Conservation (phyloP, 768 basidiomycete genomes). For the Boletus subcaerulescens region DNA sequence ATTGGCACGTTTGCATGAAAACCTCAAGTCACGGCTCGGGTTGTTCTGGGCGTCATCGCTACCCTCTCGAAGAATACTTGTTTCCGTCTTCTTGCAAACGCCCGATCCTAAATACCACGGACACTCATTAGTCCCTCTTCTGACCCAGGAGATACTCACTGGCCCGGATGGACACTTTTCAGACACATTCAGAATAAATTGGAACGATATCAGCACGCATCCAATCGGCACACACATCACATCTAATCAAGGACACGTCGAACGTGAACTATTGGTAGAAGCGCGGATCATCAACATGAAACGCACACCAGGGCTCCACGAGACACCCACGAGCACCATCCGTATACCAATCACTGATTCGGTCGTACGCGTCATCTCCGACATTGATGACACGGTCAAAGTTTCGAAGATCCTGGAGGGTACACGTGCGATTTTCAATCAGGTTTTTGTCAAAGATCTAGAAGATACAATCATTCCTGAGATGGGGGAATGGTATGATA, state of each 20-base stretch:
- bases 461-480: conserved; percentile 76
- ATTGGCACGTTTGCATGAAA: conserved; percentile 60
- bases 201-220: conserved; percentile 67
- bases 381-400: conserved; percentile 87
- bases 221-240: conserved; percentile 55
- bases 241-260: conserved; percentile 43
- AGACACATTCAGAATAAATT: conserved; percentile 56
- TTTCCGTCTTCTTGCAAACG: conserved; percentile 53
- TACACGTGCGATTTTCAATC: conserved; percentile 78
- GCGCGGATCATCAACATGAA: conserved; percentile 44
- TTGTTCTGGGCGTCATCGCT: conserved; percentile 81
- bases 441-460: conserved; percentile 87
- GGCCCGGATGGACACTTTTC: conserved; percentile 73
- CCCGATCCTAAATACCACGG: conserved; percentile 23
- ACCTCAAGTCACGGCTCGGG: conserved; percentile 72
- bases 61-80: conserved; percentile 54
- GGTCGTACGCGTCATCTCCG: conserved; percentile 79
- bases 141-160: conserved; percentile 51
- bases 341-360: conserved; percentile 56
- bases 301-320: conserved; percentile 40
- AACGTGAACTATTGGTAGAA: conserved; percentile 52
- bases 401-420: conserved; percentile 72
- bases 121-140: conserved; percentile 42
- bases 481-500: conserved; percentile 76
- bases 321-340: conserved; percentile 24